Percentiles rank a stretch among this genome's conserved stretches.
phyloP scores from a whole-genome alignment of 2,329 filamentous ascomycete genomes.

The Stachybotrys echinatus region DNA sequence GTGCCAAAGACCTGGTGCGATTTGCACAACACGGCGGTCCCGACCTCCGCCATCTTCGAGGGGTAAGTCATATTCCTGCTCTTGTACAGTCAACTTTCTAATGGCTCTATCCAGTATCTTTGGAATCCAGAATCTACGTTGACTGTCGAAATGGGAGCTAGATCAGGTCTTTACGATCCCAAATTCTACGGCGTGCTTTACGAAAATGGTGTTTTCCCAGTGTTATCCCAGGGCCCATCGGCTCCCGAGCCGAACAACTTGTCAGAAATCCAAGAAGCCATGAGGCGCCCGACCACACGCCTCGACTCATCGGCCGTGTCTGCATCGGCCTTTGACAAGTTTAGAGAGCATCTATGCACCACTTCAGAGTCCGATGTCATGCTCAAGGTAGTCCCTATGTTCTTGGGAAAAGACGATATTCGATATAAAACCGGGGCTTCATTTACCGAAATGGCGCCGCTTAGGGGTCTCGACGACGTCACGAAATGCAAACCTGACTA shows the following conservation, averaged over 20 bases:
- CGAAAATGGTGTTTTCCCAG: background rate
- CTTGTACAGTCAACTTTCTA: background rate
- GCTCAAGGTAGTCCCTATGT: too few species aligned
- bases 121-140: background rate
- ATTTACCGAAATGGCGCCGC: constrained; percentile 27
- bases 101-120: background rate
- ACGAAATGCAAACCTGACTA: constrained; percentile 21
- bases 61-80: constrained; percentile 7
- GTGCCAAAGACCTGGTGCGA: constrained; percentile 4
- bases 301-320: too few species aligned
- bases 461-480: constrained; percentile 23
- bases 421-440: constrained; percentile 8
- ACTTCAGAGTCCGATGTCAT: constrained; percentile 19
- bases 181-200: too few species aligned
- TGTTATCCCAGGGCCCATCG: background rate
- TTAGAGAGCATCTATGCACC: too few species aligned
- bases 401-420: background rate
- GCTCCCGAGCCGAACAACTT: background rate
- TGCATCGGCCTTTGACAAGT: too few species aligned
- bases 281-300: too few species aligned
- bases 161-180: constrained; percentile 5
- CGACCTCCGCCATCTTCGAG: constrained; percentile 15
- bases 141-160: constrained; percentile 4
- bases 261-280: constrained; percentile 10
- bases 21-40: constrained; percentile 15